phyloP scores from a whole-genome alignment of 202 grass and related monocot genomes.

The Panicum virgatum region DNA sequence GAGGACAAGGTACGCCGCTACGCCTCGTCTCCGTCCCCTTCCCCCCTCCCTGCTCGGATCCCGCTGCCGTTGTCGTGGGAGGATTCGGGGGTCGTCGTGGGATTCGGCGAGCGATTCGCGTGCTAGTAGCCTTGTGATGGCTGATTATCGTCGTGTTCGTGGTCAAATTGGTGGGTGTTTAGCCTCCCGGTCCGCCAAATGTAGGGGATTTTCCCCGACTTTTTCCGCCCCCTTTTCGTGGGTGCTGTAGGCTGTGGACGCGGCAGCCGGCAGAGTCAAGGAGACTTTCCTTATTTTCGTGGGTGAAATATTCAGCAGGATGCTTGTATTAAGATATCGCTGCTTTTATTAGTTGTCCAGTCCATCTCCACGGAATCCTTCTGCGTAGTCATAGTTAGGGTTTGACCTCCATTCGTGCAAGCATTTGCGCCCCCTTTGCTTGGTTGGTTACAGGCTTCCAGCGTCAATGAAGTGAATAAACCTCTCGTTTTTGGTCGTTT shows the following conservation, averaged over 20 bases:
- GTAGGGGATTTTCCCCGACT: slow-evolving; percentile 16
- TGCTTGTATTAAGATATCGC: not conserved
- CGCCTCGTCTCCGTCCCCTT: not conserved
- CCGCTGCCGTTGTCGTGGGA: not conserved
- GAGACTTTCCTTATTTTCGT: not conserved
- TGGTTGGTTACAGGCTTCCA: not conserved
- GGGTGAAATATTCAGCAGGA: not conserved
- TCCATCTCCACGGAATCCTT: not conserved
- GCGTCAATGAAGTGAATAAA: not conserved
- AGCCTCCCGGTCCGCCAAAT: not conserved
- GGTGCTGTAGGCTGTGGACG: not conserved
- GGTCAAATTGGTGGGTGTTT: not conserved
- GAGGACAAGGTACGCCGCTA: slow-evolving; percentile 62
- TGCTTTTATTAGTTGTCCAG: not conserved
- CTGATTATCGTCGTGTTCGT: not conserved
- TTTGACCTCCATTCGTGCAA: not conserved
- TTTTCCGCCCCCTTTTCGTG: not conserved
- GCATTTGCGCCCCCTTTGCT: not conserved
- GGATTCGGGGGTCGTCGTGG: not conserved
- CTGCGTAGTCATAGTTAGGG: not conserved
- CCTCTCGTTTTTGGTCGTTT: not conserved
- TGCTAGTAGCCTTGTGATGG: not conserved
- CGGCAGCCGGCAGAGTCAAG: not conserved
- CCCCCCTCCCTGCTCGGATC: not conserved
- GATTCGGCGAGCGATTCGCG: not conserved